These are phyloP conservation scores for Gyrodon lividus DNA, from an alignment of 768 basidiomycete species.

Conservation along the genomic window DNA sequence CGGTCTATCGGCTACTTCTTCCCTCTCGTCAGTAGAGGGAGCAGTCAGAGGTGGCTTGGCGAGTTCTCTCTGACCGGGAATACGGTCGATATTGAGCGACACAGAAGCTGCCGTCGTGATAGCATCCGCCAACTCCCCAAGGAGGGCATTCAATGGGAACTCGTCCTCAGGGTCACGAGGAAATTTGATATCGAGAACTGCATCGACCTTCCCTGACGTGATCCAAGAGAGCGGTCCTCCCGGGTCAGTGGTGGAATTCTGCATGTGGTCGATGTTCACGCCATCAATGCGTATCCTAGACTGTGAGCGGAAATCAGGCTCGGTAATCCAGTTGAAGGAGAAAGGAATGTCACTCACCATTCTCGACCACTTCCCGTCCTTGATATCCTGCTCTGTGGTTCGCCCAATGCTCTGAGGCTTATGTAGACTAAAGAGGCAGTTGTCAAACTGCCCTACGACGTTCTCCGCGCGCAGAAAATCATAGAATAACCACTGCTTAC, in stretches of 20 bases:
- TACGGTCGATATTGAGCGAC: conserved; percentile 50
- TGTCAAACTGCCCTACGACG: conserved; percentile 96
- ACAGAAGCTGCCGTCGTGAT: conserved; percentile 64
- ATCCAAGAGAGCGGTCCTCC: conserved; percentile 94
- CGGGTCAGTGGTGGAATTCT: conserved; percentile 75
- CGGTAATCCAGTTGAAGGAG: neutral
- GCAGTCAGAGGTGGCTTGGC: conserved; percentile 83
- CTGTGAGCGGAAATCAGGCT: conserved; percentile 38
- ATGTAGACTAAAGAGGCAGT: conserved; percentile 94
- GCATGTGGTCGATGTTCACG: conserved; percentile 92
- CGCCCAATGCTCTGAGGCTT: conserved; percentile 94
- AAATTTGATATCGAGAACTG: conserved; percentile 97
- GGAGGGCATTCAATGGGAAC: conserved; percentile 71
- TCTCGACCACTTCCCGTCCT: conserved; percentile 80
- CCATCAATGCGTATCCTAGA: conserved; percentile 96
- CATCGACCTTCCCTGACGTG: conserved; percentile 93
- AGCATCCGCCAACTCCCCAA: conserved; percentile 89
- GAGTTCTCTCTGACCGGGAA: conserved; percentile 84
- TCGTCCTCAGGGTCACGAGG: conserved; percentile 77
- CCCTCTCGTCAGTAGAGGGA: conserved; percentile 47
- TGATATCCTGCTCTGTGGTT: conserved; percentile 81
- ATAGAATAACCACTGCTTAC: conserved; percentile 95
- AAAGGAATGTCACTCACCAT: conserved; percentile 62
- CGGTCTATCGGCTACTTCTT: conserved; percentile 34
- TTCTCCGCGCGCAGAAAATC: conserved; percentile 90